Evolutionary conservation across 2,329 filamentous ascomycete species (phyloP), one percentile per base, ranked within the genome.

Genomic region (Ophidiomyces ophidiicola): DNA sequence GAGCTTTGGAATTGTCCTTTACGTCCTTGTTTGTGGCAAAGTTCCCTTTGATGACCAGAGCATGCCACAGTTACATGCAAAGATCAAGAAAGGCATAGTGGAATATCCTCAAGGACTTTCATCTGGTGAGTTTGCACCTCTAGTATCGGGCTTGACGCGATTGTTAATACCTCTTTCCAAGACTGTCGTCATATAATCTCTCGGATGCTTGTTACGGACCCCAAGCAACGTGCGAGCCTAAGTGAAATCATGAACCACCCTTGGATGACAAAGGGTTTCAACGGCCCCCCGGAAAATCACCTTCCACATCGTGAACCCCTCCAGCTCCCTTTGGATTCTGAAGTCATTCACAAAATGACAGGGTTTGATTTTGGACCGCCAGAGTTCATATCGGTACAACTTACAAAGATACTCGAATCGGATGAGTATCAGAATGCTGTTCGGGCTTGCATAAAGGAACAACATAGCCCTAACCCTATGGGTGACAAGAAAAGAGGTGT

Each of bases 41-140:
- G 90, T 98, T 3, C 90, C 90, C 0, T 98, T 98, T 54, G 90
- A 98, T 57, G 90, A 98, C 56, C 90, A 98, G 64, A 94, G 87
- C 65, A 98, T 98, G 86, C 90, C 88, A 24, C 87, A 93, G 47
- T 69, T 98, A 34, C 90, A 98, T 63, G 87, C 88, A 43, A 98
- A 98, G 66, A 98, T 98, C 62, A 98, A 98, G 68, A 93, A 93
- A 58, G 90, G 90, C 24, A 65, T 83, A 36, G 90, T 96, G 12
- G 90, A 98, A 58, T 98, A 96, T 59, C 90, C 90, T 2, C 83
- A 79, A 44, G 96, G 90, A 78, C 69, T 98, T 26, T 88, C 85
- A 42, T 76, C 77, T 52, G 88, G 88, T 92, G 71, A 58, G 79
- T 6, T 26, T 64, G 15, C 17, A 38, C 21, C 19, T 12, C 39